Percentiles rank a stretch among this genome's conserved stretches.
Evolutionary conservation across 768 basidiomycete genomes (phyloP).

Genomic region (Tulasnella sp.): DNA sequence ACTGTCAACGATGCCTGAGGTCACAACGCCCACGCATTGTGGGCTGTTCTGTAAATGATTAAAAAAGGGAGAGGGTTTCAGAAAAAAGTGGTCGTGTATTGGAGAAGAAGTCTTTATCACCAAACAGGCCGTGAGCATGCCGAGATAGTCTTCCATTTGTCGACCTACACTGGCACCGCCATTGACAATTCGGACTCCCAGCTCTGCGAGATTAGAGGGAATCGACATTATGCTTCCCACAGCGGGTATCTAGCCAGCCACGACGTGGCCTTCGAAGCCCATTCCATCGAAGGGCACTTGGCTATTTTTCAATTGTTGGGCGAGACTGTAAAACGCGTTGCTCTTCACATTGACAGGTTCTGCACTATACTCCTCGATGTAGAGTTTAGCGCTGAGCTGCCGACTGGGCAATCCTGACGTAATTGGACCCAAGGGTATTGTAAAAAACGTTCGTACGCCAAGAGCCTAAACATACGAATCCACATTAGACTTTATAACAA

Average conservation of each 20-base stretch:
- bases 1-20: slow-evolving; percentile 38
- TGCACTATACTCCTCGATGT: slow-evolving; percentile 9
- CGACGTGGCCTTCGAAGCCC: slow-evolving; percentile 30
- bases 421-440: slow-evolving; percentile 37
- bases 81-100: neutral
- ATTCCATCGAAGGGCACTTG: slow-evolving; percentile 53
- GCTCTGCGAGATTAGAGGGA: too few relatives aligned
- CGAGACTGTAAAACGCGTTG: slow-evolving; percentile 49
- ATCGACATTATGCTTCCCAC: slow-evolving; percentile 34
- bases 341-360: slow-evolving; percentile 41
- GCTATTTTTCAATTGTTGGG: slow-evolving; percentile 40
- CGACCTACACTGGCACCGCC: slow-evolving; percentile 42
- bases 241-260: neutral
- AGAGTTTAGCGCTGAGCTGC: slow-evolving; percentile 9
- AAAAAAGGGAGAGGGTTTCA: neutral
- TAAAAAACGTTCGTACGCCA: slow-evolving; percentile 48
- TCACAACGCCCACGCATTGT: slow-evolving; percentile 22
- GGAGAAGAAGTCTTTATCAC: slow-evolving; percentile 25
- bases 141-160: slow-evolving; percentile 51
- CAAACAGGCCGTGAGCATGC: slow-evolving; percentile 47
- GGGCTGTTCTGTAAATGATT: neutral
- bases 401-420: neutral
- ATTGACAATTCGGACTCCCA: slow-evolving; percentile 49
- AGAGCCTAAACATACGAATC: too few relatives aligned
- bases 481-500: too few relatives aligned